phyloP scores from a whole-genome alignment of 495 filamentous ascomycete species.

The Aspergillus sparsus region DNA sequence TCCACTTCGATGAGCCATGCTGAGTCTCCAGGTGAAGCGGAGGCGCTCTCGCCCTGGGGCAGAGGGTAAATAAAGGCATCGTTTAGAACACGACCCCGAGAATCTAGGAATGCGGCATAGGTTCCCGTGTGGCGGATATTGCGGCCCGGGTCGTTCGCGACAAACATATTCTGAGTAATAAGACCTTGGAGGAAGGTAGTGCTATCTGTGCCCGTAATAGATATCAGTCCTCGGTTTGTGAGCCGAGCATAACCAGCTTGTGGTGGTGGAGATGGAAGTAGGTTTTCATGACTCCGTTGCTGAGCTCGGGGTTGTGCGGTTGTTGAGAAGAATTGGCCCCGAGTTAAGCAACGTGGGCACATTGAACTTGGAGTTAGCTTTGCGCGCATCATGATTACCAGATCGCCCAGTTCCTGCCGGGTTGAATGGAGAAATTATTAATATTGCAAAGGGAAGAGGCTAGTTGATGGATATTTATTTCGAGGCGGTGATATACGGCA shows the following conservation, averaged over 20 bases:
- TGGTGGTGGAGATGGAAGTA: slow-evolving; percentile 32
- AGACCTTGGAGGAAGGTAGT: slow-evolving; percentile 85
- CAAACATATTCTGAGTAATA: slow-evolving; percentile 71
- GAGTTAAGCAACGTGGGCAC: slow-evolving; percentile 32
- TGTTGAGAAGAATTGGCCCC: slow-evolving; percentile 37
- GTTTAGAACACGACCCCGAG: slow-evolving; percentile 77
- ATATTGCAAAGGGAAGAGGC: too few relatives aligned
- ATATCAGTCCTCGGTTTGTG: slow-evolving; percentile 72
- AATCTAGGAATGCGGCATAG: slow-evolving; percentile 84
- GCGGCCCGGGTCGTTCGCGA: slow-evolving; percentile 41
- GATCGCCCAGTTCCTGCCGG: background rate
- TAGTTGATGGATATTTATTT: slow-evolving; percentile 12
- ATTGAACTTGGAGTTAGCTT: slow-evolving; percentile 25
- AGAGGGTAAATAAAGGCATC: slow-evolving; percentile 87
- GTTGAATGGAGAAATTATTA: too few relatives aligned
- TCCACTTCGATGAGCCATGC: slow-evolving; percentile 83
- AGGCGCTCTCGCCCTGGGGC: slow-evolving; percentile 31
- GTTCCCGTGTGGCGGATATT: slow-evolving; percentile 46
- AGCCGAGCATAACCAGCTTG: slow-evolving; percentile 53
- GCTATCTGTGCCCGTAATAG: slow-evolving; percentile 74
- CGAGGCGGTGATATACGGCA: slow-evolving; percentile 35
- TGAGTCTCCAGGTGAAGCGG: slow-evolving; percentile 38
- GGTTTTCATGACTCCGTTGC: slow-evolving; percentile 23
- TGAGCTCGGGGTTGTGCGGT: slow-evolving; percentile 25
- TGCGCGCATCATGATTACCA: slow-evolving; percentile 37